Evolutionary conservation across 2,329 filamentous ascomycete genomes (phyloP).

Genomic region (Proliferodiscus dingleyae): DNA sequence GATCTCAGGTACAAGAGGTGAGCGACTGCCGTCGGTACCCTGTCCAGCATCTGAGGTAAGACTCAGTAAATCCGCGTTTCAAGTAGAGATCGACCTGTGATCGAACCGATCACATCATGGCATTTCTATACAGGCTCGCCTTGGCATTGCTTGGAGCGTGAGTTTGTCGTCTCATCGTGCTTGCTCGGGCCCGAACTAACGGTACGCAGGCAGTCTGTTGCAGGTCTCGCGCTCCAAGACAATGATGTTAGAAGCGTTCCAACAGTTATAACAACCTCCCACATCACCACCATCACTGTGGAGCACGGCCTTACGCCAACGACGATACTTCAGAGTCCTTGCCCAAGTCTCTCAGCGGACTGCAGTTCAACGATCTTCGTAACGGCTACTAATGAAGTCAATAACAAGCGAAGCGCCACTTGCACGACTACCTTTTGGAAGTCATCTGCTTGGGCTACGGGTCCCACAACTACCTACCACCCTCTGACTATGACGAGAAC

Average conservation of each 20-base stretch:
- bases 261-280: slow-evolving; percentile 11
- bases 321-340: slow-evolving; percentile 25
- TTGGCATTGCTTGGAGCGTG: slow-evolving; percentile 3
- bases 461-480: slow-evolving; percentile 10
- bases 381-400: too few species aligned
- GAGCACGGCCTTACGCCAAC: slow-evolving; percentile 8
- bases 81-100: not conserved
- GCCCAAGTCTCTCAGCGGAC: slow-evolving; percentile 26
- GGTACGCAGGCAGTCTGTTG: not conserved
- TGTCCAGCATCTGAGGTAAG: not conserved
- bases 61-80: not conserved
- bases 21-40: not conserved
- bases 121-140: not conserved
- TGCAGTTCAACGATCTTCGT: slow-evolving; percentile 5
- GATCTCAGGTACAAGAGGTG: not conserved
- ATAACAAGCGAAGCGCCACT: not conserved
- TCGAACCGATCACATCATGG: slow-evolving; percentile 1
- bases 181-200: slow-evolving; percentile 1
- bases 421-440: slow-evolving; percentile 6
- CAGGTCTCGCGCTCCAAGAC: not conserved
- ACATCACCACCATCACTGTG: slow-evolving; percentile 15
- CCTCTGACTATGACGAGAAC: slow-evolving; percentile 10
- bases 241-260: slow-evolving; percentile 6
- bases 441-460: slow-evolving; percentile 1
- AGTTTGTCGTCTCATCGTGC: not conserved